Conservation (phyloP, 2,329 filamentous ascomycete genomes). For the Stemphylium vesicarium region DNA sequence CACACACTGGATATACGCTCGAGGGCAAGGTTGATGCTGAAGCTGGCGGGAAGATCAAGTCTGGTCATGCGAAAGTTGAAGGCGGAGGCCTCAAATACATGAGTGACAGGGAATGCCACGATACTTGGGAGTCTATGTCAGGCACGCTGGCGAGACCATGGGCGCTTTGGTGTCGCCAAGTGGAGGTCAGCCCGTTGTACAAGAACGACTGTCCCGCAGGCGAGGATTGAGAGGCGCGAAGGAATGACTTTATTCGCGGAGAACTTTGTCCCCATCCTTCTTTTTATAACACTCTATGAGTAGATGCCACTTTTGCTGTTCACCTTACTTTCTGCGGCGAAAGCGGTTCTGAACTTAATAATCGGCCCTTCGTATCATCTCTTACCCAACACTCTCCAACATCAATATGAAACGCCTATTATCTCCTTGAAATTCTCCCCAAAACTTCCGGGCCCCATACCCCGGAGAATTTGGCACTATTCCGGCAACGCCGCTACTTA, state of each 20-base stretch:
- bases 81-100: constrained; percentile 53
- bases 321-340: no score
- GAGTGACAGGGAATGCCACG: constrained; percentile 51
- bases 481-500: background rate
- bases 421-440: background rate
- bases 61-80: constrained; percentile 49
- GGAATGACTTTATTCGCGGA: no score
- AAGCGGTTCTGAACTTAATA: no score
- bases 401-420: background rate
- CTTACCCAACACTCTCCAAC: no score
- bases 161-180: constrained; percentile 53
- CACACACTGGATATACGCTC: constrained; percentile 45
- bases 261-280: no score
- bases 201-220: constrained; percentile 47
- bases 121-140: constrained; percentile 49
- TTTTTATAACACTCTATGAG: no score
- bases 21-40: constrained; percentile 50
- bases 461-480: no score
- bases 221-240: constrained; percentile 28
- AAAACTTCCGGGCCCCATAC: background rate
- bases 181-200: constrained; percentile 49
- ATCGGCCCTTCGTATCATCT: no score
- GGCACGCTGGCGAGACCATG: constrained; percentile 49
- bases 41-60: constrained; percentile 50
- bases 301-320: no score